Base-by-base conservation (phyloP, 2,329 filamentous ascomycete genomes). In the Paraconiothyrium sp. region DNA sequence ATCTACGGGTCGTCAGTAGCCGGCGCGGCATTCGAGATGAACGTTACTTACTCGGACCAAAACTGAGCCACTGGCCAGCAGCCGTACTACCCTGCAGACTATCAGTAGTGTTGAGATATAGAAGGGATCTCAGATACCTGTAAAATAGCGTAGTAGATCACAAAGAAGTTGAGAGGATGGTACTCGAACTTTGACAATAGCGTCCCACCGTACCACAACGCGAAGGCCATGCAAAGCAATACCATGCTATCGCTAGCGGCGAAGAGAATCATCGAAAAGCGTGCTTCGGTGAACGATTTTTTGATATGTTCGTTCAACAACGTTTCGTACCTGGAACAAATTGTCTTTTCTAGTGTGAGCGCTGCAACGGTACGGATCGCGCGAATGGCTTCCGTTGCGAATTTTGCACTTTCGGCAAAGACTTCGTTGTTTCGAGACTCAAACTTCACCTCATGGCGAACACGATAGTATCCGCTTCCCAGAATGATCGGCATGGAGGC, bases 351-450 rank as follows among this genome's bases (percentile, higher is more conserved):
- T 13, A 94, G 88, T 0, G 93, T 97, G 50, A 98, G 84, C 5
- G 92, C 92, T 8, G 93, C 93, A n/a, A 97, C 94, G 1, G 94
- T 98, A 56, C 94, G 90, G 67, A 97, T 97, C 8, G 93, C 91
- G 1, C 92, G 93, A 43, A 95, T 96, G 47, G 94, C 93, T 78
- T 98, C 94, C 51, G 93, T 96, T 9, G 94, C 94, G 75, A 91
- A 97, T 57, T 88, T 90, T 5, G 94, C 94, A 59, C 92, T 97
- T 43, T 85, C 84, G 1, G 92, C 89, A 24, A 96, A 85, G 80
- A 95, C 89, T 79, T 86, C 92, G 81, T 97, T 96, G 35, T 67
- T 72, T 13, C 54, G 59, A 16, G 63, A 65, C 47, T 72, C 71
- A 20, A 73, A 73, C 35, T 63, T 61, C 10, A 71, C 56, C 54